Percentiles rank a stretch among this genome's conserved stretches.
Conservation (phyloP, 2,329 filamentous ascomycete species). For the Epichloe gansuensis region DNA sequence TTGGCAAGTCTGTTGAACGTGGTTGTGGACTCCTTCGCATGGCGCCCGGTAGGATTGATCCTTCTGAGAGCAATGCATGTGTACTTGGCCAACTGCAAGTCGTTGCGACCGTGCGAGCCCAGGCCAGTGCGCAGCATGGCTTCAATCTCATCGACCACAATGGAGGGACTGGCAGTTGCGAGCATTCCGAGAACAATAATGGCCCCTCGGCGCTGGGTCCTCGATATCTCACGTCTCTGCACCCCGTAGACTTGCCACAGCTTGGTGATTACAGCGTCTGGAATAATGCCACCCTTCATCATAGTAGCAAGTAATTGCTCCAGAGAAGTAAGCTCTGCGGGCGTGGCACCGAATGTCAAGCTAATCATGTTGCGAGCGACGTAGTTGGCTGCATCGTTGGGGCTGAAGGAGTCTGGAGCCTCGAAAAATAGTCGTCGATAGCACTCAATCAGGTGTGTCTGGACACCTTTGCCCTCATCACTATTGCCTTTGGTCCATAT, state of each 20-base stretch:
- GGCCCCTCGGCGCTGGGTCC: constrained; percentile 76
- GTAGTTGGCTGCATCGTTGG: constrained; percentile 88
- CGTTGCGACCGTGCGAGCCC: constrained; percentile 64
- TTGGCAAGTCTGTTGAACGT: constrained; percentile 74
- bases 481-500: constrained; percentile 99
- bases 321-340: constrained; percentile 86
- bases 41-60: constrained; percentile 76
- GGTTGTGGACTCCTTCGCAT: constrained; percentile 57
- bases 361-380: constrained; percentile 98
- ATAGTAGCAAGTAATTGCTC: constrained; percentile 93
- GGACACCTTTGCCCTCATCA: constrained; percentile 96
- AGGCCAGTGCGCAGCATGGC: constrained; percentile 85
- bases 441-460: constrained; percentile 91
- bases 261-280: constrained; percentile 77
- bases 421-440: constrained; percentile 96
- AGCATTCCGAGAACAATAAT: constrained; percentile 98
- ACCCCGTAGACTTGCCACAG: constrained; percentile 97
- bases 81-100: constrained; percentile 84
- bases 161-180: constrained; percentile 80
- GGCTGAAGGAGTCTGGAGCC: constrained; percentile 74
- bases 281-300: constrained; percentile 87
- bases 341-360: constrained; percentile 87
- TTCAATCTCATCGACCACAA: constrained; percentile 91
- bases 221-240: constrained; percentile 85
- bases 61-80: constrained; percentile 87